Evolutionary conservation across 768 basidiomycete species (phyloP).

Genomic region (Lactarius pseudohatsudake): DNA sequence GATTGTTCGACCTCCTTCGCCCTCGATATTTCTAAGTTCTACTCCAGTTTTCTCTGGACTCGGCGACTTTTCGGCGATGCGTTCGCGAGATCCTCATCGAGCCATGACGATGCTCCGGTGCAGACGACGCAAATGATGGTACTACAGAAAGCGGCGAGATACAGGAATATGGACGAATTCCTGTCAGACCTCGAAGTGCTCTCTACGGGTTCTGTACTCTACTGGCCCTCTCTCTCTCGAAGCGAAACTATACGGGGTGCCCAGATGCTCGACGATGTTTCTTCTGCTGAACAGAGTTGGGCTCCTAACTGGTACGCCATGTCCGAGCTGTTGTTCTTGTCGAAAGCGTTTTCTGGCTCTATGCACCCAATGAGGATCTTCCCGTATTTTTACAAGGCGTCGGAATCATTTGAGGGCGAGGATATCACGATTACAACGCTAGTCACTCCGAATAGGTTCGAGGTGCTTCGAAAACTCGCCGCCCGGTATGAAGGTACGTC

Average conservation of each 20-base stretch:
- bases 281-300: conserved; percentile 17
- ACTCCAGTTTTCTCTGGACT: conserved; percentile 13
- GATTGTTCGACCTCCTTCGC: conserved; percentile 25
- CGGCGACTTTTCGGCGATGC: conserved; percentile 7
- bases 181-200: conserved; percentile 14
- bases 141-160: conserved; percentile 10
- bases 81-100: background rate
- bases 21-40: conserved; percentile 17
- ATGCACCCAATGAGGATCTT: conserved; percentile 75
- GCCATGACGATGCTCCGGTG: background rate
- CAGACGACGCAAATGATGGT: conserved; percentile 17
- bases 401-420: conserved; percentile 50
- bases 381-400: conserved; percentile 79
- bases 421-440: conserved; percentile 87
- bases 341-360: conserved; percentile 66
- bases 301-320: conserved; percentile 18
- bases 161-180: conserved; percentile 16
- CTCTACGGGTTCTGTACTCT: conserved; percentile 7
- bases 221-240: conserved; percentile 17
- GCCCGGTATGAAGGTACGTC: conserved; percentile 70
- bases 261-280: conserved; percentile 1
- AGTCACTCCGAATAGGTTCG: conserved; percentile 76
- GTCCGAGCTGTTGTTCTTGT: conserved; percentile 43
- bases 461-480: conserved; percentile 68
- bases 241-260: background rate